Base-by-base conservation (phyloP, 2,329 filamentous ascomycete genomes). In the Pseudocercospora fuligena region DNA sequence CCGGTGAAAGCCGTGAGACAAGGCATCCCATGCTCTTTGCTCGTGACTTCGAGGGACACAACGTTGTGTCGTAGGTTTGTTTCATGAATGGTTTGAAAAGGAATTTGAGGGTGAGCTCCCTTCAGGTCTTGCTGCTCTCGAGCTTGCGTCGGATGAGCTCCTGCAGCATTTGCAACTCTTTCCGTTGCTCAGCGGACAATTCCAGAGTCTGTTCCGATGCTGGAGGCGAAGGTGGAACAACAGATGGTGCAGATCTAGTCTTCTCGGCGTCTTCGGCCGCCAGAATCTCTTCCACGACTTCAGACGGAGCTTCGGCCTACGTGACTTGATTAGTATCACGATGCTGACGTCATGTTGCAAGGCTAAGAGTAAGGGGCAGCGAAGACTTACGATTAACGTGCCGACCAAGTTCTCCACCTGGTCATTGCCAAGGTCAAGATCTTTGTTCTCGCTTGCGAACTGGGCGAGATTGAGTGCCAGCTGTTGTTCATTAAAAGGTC, bases 401-500 rank as follows among this genome's bases (percentile, higher is more conserved):
- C 87, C 82, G 61, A 89, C 82, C 65, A 92, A 83, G 60, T 78
- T 78, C 63, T 82, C 77, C 47, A 84, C 76, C 59, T 82, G 81
- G 65, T 84, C 77, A 54, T 76, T 74, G 65, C 75, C 80, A 59
- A 89, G 75, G 33, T 82, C 81, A 59, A 86, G 80, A 25, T 84
- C 82, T 61, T 79, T 78, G 68, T 84, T 81, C 70, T 83, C 82
- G 63, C 82, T 82, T 57, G 83, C 81, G 43, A 92, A 80, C 68
- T 86, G 84, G 53, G 85, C 82, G 33, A 93, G 82, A 67, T 87
- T 88, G 66, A 92, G 82, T 4, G 88, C 89, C 51, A 88, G 85
- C 74, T 91, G 89, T 74, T 90, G 85, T 76, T 91, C 87, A 61
- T 85, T 83, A 21, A 91, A 78, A n/a, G 79, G 82, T 59, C 80